Conservation (phyloP, 306 rosid genomes). For the Trifolium subterraneum region DNA sequence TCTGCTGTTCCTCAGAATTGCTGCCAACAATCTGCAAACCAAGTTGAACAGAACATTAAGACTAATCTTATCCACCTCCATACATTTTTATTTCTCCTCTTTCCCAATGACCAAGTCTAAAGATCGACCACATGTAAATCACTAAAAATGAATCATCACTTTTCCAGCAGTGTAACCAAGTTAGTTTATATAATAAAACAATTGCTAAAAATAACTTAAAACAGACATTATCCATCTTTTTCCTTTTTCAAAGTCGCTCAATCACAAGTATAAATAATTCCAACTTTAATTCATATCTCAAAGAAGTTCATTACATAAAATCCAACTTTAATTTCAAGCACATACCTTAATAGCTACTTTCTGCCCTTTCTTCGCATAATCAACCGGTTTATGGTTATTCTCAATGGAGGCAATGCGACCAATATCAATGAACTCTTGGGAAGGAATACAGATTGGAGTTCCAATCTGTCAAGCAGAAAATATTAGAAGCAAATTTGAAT, state of each 20-base stretch:
- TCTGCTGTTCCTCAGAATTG: constrained; percentile 91
- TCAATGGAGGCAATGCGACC: constrained; percentile 90
- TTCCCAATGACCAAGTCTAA: constrained; percentile 15
- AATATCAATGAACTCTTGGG: constrained; percentile 79
- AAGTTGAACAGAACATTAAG: constrained; percentile 29
- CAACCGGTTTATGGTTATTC: constrained; percentile 90
- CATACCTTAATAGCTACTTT: constrained; percentile 90
- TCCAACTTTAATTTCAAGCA: constrained; percentile 20
- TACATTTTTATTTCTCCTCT: constrained; percentile 20
- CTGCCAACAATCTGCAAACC: constrained; percentile 73
- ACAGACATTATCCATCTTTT: neutral
- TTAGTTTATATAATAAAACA: neutral
- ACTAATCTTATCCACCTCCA: neutral
- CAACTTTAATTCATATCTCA: constrained; percentile 11
- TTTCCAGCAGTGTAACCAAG: neutral
- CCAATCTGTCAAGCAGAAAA: constrained; percentile 70
- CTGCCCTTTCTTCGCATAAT: constrained; percentile 87
- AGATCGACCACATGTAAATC: constrained; percentile 4
- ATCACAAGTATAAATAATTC: neutral
- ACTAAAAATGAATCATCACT: constrained; percentile 3
- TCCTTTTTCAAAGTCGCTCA: neutral
- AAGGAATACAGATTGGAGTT: constrained; percentile 92
- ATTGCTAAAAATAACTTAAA: constrained; percentile 24
- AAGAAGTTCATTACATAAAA: neutral
- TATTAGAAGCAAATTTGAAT: constrained; percentile 36